phyloP scores from a whole-genome alignment of 2,329 filamentous ascomycete species.

The Simplicillium aogashimaense region DNA sequence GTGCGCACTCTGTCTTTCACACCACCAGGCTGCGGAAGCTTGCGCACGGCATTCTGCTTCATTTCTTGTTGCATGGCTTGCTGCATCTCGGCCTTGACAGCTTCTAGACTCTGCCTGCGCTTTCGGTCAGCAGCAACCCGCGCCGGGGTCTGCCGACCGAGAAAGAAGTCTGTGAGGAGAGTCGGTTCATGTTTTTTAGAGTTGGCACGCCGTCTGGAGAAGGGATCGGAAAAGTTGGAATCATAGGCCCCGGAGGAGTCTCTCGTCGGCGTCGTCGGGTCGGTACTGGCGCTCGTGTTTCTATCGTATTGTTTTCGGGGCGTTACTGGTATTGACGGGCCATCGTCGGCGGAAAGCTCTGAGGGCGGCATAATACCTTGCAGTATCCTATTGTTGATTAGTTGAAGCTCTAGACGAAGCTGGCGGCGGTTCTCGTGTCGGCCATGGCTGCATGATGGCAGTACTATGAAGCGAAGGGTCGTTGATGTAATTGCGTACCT shows the following conservation, averaged over 20 bases:
- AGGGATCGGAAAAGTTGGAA: constrained; percentile 28
- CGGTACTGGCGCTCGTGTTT: not conserved
- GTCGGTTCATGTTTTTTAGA: constrained; percentile 32
- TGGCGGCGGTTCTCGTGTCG: too few species aligned
- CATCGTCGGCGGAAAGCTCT: constrained; percentile 2
- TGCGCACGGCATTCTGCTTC: constrained; percentile 47
- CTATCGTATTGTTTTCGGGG: constrained; percentile 4
- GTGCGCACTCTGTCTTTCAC: constrained; percentile 70
- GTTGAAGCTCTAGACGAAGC: too few species aligned
- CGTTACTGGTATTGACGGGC: constrained; percentile 3
- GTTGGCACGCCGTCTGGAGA: constrained; percentile 21
- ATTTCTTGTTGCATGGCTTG: constrained; percentile 32
- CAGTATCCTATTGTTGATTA: not conserved
- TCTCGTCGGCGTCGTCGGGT: constrained; percentile 5
- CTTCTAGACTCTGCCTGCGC: constrained; percentile 48
- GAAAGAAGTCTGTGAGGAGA: constrained; percentile 46
- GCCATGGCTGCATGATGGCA: too few species aligned
- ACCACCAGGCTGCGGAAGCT: constrained; percentile 52
- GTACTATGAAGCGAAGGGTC: too few species aligned
- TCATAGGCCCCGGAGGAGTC: constrained; percentile 22
- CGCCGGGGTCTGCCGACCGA: constrained; percentile 46
- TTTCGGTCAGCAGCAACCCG: constrained; percentile 40
- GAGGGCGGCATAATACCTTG: constrained; percentile 6
- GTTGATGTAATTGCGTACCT: too few species aligned
- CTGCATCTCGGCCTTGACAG: constrained; percentile 41